Evolutionary conservation across 306 rosid genomes (phyloP).

Genomic region (Lathyrus aphaca): DNA sequence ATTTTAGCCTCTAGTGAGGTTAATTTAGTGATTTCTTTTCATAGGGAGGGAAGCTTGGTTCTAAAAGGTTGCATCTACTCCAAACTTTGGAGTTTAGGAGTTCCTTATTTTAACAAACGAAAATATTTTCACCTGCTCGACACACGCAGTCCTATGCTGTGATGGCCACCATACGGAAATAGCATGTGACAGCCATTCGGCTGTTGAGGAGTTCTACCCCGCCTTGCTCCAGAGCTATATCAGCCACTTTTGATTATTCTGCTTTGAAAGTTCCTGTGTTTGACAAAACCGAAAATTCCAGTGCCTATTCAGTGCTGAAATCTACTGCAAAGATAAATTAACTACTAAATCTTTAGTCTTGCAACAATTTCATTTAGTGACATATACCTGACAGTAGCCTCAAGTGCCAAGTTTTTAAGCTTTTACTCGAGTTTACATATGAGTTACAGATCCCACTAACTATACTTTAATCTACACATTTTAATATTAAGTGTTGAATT

Average conservation of each 20-base stretch:
- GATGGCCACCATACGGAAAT: background rate
- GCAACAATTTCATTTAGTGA: background rate
- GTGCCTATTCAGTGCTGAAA: constrained; percentile 5
- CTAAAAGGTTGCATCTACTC: background rate
- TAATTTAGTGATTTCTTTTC: background rate
- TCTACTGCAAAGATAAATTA: background rate
- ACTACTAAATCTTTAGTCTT: background rate
- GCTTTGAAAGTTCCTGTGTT: background rate
- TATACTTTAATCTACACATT: background rate
- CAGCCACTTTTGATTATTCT: background rate
- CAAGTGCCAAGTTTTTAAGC: constrained; percentile 13
- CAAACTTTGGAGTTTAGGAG: background rate
- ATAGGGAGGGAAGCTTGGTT: background rate
- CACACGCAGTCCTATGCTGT: background rate
- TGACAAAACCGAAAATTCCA: background rate
- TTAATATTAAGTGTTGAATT: background rate
- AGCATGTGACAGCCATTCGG: background rate
- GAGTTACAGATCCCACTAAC: background rate
- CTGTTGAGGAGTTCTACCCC: too few relatives aligned
- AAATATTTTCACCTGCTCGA: background rate
- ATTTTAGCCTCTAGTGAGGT: background rate
- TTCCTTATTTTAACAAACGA: background rate
- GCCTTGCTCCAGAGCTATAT: background rate
- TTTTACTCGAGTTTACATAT: background rate
- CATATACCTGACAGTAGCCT: background rate